phyloP scores from a whole-genome alignment of 1,139 yeast species.

The Saccharomyces hybrid region DNA sequence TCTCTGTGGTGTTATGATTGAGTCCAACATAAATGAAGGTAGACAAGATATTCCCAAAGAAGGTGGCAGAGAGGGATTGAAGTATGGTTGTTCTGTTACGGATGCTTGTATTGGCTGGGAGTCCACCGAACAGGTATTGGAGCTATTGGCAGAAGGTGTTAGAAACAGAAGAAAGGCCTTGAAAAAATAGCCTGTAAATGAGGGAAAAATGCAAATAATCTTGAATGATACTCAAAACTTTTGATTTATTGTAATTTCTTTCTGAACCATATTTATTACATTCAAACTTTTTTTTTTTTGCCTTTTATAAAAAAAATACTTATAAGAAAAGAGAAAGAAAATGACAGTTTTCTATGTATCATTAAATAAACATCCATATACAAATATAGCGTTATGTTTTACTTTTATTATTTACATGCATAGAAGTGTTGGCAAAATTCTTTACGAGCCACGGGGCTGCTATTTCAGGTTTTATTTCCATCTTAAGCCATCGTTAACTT shows the following conservation, averaged over 20 bases:
- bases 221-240: not conserved
- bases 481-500: not conserved
- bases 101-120: conserved; percentile 96
- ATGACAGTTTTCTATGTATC: not conserved
- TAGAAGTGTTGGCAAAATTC: not conserved
- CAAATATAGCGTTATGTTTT: not conserved
- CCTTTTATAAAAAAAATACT: not conserved
- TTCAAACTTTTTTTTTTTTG: not conserved
- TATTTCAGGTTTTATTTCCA: not conserved
- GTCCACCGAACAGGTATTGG: conserved; percentile 65
- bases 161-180: conserved; percentile 54
- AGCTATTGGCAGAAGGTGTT: conserved; percentile 69
- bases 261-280: not conserved
- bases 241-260: not conserved
- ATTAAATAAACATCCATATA: not conserved
- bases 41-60: conserved; percentile 82
- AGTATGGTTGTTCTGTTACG: conserved; percentile 91
- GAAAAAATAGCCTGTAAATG: conserved; percentile 12
- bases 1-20: conserved; percentile 95
- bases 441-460: not conserved
- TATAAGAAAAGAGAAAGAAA: not conserved
- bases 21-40: conserved; percentile 84
- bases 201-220: not conserved
- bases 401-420: not conserved
- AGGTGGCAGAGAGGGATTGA: conserved; percentile 66